phyloP scores from a whole-genome alignment of 2,329 filamentous ascomycete species.

The Hypoxylon sp. region DNA sequence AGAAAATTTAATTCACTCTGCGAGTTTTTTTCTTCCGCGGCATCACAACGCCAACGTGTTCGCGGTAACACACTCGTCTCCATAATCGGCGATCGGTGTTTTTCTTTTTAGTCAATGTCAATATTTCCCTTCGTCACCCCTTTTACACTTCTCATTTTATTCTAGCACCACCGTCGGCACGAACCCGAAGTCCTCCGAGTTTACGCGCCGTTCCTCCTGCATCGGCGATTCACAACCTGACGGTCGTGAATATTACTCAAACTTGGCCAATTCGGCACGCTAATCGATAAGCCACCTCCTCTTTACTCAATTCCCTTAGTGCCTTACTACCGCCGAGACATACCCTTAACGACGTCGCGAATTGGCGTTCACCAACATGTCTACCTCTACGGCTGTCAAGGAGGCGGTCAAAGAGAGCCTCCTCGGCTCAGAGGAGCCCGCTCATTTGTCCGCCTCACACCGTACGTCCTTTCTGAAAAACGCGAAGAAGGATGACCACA shows the following conservation, averaged over 20 bases:
- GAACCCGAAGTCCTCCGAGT: constrained; percentile 44
- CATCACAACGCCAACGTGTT: constrained; percentile 16
- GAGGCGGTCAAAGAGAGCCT: constrained; percentile 85
- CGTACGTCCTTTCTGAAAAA: constrained; percentile 81
- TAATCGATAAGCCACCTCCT: constrained; percentile 35
- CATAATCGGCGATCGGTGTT: constrained; percentile 17
- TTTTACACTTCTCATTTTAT: constrained; percentile 31
- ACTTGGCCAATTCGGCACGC: constrained; percentile 36
- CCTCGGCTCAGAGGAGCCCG: constrained; percentile 70
- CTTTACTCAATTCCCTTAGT: constrained; percentile 12
- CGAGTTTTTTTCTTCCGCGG: constrained; percentile 29
- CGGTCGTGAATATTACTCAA: constrained; percentile 41
- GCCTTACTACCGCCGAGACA: constrained; percentile 15
- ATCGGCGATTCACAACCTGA: constrained; percentile 46
- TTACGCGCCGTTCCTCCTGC: constrained; percentile 40
- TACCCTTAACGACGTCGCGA: constrained; percentile 14
- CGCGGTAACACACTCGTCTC: constrained; percentile 12
- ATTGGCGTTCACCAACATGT: constrained; percentile 52
- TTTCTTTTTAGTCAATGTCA: constrained; percentile 23
- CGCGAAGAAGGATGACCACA: constrained; percentile 79
- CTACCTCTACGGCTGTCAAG: constrained; percentile 66
- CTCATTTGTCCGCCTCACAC: constrained; percentile 79
- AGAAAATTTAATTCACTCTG: constrained; percentile 44
- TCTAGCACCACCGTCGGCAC: constrained; percentile 19
- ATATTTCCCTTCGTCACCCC: constrained; percentile 19